These are phyloP conservation scores for Pichia sp. DNA, from an alignment of 1,139 yeast genomes.

Conservation along the genomic window DNA sequence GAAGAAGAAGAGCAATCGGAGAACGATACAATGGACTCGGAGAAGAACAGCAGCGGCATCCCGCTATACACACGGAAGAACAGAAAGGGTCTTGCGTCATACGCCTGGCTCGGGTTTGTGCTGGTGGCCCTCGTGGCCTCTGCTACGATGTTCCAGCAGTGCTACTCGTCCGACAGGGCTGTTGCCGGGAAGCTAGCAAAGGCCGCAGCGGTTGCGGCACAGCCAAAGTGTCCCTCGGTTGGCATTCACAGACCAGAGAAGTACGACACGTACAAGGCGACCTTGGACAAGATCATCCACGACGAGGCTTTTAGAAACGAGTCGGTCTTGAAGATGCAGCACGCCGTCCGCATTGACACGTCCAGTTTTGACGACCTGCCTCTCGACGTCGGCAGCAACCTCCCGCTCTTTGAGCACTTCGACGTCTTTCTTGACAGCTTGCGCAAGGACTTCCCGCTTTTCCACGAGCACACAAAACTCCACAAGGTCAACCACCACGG, in stretches of 20 bases:
- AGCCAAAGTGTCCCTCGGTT: slow-evolving; percentile 23
- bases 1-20: no score
- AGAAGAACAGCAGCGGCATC: background rate
- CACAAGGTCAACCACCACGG: slow-evolving; percentile 65
- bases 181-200: background rate
- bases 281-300: slow-evolving; percentile 24
- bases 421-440: slow-evolving; percentile 53
- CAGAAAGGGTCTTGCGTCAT: background rate
- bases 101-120: background rate
- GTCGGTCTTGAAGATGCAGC: slow-evolving; percentile 39
- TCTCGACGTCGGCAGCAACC: slow-evolving; percentile 33
- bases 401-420: slow-evolving; percentile 40
- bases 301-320: slow-evolving; percentile 36
- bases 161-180: background rate
- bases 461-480: slow-evolving; percentile 45
- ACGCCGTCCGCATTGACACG: slow-evolving; percentile 45
- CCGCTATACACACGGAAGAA: background rate
- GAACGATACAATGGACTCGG: background rate
- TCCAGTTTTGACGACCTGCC: slow-evolving; percentile 42
- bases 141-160: background rate
- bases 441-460: slow-evolving; percentile 53
- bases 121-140: background rate
- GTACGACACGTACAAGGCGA: slow-evolving; percentile 17
- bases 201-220: background rate
- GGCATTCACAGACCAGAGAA: slow-evolving; percentile 26